phyloP scores from a whole-genome alignment of 2,329 filamentous ascomycete species.

The Phialophora tarda region DNA sequence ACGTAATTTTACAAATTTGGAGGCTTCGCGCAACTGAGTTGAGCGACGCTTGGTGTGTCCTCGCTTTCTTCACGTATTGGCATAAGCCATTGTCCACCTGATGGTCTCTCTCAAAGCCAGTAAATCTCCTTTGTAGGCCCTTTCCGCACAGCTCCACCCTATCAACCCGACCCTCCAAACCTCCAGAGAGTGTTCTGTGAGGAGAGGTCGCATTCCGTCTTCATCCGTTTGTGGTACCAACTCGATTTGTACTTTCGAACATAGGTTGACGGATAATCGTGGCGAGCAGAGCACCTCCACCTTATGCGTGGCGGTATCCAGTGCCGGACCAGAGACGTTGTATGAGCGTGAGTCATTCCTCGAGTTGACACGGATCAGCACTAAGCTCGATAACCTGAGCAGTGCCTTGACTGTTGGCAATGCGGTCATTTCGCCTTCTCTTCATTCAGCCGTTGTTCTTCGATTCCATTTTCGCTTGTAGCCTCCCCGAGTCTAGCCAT shows the following conservation, averaged over 20 bases:
- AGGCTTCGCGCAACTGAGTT: background rate
- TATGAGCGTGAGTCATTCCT: background rate
- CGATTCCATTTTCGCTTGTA: constrained; percentile 2
- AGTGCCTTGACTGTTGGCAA: background rate
- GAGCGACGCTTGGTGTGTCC: constrained; percentile 1
- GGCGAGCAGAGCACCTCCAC: background rate
- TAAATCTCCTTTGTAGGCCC: background rate
- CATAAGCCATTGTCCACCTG: background rate
- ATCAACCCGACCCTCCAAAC: background rate
- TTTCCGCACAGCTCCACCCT: background rate
- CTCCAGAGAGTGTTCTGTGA: background rate
- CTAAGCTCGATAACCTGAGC: background rate
- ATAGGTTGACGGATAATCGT: background rate
- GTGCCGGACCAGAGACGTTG: background rate
- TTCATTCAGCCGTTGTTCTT: background rate
- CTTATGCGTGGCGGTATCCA: background rate
- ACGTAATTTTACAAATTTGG: constrained; percentile 24
- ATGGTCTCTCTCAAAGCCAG: background rate
- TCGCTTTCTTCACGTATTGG: background rate
- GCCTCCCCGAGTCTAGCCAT: constrained; percentile 6
- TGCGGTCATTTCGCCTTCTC: constrained; percentile 1
- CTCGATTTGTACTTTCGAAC: background rate
- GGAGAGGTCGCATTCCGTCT: background rate
- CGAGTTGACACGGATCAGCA: background rate
- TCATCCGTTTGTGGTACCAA: background rate